Conservation (phyloP, 345 rosid genomes). For the Linum usitatissimum region DNA sequence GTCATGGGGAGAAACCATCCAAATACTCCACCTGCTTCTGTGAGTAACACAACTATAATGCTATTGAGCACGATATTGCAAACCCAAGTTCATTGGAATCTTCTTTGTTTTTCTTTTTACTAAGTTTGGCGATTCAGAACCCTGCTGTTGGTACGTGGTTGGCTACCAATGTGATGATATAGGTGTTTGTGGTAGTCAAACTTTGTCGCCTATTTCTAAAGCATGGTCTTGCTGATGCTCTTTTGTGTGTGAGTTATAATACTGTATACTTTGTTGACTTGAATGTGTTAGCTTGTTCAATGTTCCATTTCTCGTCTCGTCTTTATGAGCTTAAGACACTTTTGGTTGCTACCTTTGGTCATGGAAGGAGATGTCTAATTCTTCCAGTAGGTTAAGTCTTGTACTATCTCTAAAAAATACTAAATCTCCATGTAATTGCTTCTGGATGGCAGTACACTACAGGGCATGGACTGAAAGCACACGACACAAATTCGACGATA, state of each 20-base stretch:
- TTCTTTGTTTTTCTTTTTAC: neutral
- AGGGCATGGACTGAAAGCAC: slow-evolving; percentile 75
- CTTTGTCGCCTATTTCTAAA: too few relatives aligned
- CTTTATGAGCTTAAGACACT: too few relatives aligned
- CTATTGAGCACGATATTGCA: neutral
- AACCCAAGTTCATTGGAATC: neutral
- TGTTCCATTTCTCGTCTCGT: too few relatives aligned
- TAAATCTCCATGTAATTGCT: slow-evolving; percentile 14
- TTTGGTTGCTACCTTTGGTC: too few relatives aligned
- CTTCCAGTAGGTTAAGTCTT: neutral
- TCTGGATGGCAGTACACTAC: slow-evolving; percentile 54
- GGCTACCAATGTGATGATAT: too few relatives aligned
- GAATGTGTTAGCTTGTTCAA: too few relatives aligned
- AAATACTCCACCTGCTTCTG: slow-evolving; percentile 89
- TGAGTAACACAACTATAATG: slow-evolving; percentile 25
- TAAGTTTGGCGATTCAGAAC: neutral
- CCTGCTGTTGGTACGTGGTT: too few relatives aligned
- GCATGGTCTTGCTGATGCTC: too few relatives aligned
- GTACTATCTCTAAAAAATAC: neutral
- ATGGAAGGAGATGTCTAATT: too few relatives aligned
- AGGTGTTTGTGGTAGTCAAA: too few relatives aligned
- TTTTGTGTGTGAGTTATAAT: too few relatives aligned
- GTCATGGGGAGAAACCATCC: slow-evolving; percentile 81
- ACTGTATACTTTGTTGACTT: too few relatives aligned
- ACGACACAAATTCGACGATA: slow-evolving; percentile 83